phyloP scores from a whole-genome alignment of 306 rosid species.

The Mimosa pudica region DNA sequence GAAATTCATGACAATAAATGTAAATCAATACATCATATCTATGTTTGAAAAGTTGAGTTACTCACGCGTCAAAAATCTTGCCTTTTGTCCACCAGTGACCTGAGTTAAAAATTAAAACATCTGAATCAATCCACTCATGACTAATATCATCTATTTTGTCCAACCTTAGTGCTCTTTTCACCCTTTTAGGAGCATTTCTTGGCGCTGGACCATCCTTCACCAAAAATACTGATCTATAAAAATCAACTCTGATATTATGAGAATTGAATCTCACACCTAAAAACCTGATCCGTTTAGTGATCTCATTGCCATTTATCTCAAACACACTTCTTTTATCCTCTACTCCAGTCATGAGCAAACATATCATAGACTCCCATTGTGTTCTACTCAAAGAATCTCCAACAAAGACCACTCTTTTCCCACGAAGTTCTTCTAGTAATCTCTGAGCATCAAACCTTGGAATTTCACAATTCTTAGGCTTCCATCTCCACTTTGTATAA shows the following conservation, averaged over 20 bases:
- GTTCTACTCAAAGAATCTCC: slow-evolving; percentile 95
- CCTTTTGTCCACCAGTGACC: slow-evolving; percentile 94
- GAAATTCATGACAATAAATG: neutral
- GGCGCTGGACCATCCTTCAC: slow-evolving; percentile 63
- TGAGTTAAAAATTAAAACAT: slow-evolving; percentile 79
- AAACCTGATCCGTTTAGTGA: slow-evolving; percentile 69
- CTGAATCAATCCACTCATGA: slow-evolving; percentile 82
- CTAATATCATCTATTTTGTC: slow-evolving; percentile 77
- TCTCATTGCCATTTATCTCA: slow-evolving; percentile 72
- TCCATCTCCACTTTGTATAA: slow-evolving; percentile 85
- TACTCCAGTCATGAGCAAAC: slow-evolving; percentile 83
- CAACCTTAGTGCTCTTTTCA: slow-evolving; percentile 65
- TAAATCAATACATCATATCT: neutral
- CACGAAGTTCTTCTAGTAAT: slow-evolving; percentile 66
- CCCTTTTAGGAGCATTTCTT: slow-evolving; percentile 65
- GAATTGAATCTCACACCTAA: slow-evolving; percentile 64
- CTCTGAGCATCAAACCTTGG: slow-evolving; percentile 59
- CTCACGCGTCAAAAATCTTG: slow-evolving; percentile 84
- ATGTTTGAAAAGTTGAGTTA: slow-evolving; percentile 27
- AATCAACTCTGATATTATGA: slow-evolving; percentile 65
- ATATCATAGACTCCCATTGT: slow-evolving; percentile 92
- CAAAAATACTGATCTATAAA: slow-evolving; percentile 80
- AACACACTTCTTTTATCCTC: slow-evolving; percentile 74
- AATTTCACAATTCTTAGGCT: slow-evolving; percentile 71
- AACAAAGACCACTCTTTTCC: slow-evolving; percentile 81